Percentiles rank a stretch among this genome's conserved stretches.
Evolutionary conservation across 768 basidiomycete genomes (phyloP).

Genomic region (Tephrocybe rancida): DNA sequence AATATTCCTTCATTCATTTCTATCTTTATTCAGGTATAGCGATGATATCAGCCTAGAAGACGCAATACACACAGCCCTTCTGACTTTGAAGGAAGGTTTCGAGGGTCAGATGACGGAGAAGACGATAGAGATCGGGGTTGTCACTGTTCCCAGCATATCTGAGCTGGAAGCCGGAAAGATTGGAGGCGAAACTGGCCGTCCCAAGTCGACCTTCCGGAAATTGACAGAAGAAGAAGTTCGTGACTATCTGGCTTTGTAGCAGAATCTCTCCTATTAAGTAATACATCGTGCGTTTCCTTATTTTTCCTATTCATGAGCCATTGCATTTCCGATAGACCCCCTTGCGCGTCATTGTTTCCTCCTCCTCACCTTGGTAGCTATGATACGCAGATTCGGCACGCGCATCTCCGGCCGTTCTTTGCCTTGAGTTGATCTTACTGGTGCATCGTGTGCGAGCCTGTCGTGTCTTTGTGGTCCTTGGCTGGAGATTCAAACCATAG

Average conservation of each 20-base stretch:
- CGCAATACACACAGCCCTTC: conserved; percentile 96
- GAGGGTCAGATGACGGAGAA: conserved; percentile 99
- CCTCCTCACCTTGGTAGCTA: background rate
- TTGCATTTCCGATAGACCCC: background rate
- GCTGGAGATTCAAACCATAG: background rate
- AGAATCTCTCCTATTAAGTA: conserved; percentile 11
- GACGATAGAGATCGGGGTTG: conserved; percentile 98
- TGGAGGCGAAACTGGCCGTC: conserved; percentile 66
- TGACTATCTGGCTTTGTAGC: conserved; percentile 88
- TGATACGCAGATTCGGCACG: background rate
- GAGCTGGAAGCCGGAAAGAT: conserved; percentile 74
- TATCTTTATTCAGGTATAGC: conserved; percentile 72
- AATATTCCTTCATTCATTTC: conserved; percentile 19
- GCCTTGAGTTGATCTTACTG: background rate
- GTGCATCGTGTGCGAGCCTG: background rate
- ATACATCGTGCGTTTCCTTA: conserved; percentile 27
- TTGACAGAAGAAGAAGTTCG: conserved; percentile 95
- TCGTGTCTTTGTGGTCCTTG: background rate
- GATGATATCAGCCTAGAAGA: conserved; percentile 99
- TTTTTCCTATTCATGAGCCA: background rate
- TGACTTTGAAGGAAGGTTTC: conserved; percentile 98
- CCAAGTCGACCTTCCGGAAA: conserved; percentile 91
- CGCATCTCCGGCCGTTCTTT: background rate
- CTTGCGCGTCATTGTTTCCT: background rate
- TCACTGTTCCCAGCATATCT: conserved; percentile 81